Percentiles rank a stretch among this genome's conserved stretches.
phyloP scores from a whole-genome alignment of 805 yeast genomes.

The Clavispora carvajalis region DNA sequence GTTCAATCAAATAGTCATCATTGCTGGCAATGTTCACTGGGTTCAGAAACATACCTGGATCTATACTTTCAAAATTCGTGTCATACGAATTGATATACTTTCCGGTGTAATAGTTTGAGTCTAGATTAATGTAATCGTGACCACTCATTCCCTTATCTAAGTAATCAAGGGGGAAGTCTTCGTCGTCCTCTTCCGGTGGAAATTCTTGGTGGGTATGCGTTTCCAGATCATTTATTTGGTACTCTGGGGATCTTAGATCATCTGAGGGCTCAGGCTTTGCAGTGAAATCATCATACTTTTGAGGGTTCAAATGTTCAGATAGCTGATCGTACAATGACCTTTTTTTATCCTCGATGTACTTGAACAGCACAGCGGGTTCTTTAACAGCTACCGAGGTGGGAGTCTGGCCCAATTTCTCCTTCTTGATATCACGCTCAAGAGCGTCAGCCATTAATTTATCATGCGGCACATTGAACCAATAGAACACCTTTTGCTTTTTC shows the following conservation, averaged over 20 bases:
- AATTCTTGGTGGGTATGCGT: constrained; percentile 30
- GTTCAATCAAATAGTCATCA: constrained; percentile 48
- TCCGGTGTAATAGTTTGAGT: constrained; percentile 15
- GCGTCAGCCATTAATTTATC: constrained; percentile 91
- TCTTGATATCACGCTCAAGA: constrained; percentile 82
- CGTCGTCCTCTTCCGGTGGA: constrained; percentile 37
- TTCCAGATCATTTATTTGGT: neutral
- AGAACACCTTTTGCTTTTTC: constrained; percentile 93
- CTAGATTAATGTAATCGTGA: constrained; percentile 23
- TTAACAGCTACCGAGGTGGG: constrained; percentile 68
- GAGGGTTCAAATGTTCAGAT: constrained; percentile 33
- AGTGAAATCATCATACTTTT: constrained; percentile 8
- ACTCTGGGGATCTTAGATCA: constrained; percentile 1
- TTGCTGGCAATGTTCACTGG: constrained; percentile 31
- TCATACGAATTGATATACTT: constrained; percentile 14
- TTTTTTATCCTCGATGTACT: constrained; percentile 45
- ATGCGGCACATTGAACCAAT: constrained; percentile 95
- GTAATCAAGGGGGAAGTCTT: constrained; percentile 70
- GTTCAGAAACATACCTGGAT: constrained; percentile 16
- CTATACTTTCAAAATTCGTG: constrained; percentile 16
- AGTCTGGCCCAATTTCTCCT: constrained; percentile 55
- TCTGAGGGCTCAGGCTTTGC: constrained; percentile 2
- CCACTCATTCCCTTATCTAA: constrained; percentile 39
- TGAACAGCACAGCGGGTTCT: constrained; percentile 79
- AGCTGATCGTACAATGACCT: constrained; percentile 53